These are phyloP conservation scores for Penicillium sp. DNA, from an alignment of 2,329 filamentous ascomycete genomes.

Conservation along the genomic window DNA sequence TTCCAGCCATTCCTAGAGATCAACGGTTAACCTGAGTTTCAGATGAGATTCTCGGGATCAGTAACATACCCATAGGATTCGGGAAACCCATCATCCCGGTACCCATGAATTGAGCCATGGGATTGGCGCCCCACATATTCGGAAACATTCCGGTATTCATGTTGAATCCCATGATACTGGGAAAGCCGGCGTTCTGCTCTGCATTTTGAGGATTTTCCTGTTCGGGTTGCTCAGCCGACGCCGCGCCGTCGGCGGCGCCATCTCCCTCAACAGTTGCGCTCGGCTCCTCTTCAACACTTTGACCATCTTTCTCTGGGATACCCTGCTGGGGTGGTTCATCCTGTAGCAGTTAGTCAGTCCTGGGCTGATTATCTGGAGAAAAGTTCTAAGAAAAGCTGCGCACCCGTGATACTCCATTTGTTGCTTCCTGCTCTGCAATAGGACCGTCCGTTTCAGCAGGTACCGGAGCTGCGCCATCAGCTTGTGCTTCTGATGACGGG, in stretches of 20 bases:
- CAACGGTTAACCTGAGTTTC: slow-evolving; percentile 28
- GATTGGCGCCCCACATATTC: slow-evolving; percentile 66
- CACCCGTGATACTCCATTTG: slow-evolving; percentile 27
- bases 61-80: slow-evolving; percentile 83
- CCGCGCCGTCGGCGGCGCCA: slow-evolving; percentile 23
- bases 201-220: slow-evolving; percentile 19
- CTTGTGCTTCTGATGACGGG: slow-evolving; percentile 21
- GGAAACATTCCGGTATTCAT: slow-evolving; percentile 57
- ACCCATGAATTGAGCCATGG: slow-evolving; percentile 70
- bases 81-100: slow-evolving; percentile 63
- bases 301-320: slow-evolving; percentile 15
- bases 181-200: slow-evolving; percentile 21
- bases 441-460: slow-evolving; percentile 11
- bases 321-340: slow-evolving; percentile 21
- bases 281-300: slow-evolving; percentile 18
- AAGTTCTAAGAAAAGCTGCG: neutral
- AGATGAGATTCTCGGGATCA: neutral
- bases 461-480: slow-evolving; percentile 16
- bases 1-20: slow-evolving; percentile 72
- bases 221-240: slow-evolving; percentile 21
- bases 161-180: slow-evolving; percentile 46
- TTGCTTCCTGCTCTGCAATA: slow-evolving; percentile 13
- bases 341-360: slow-evolving; percentile 14
- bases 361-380: neutral
- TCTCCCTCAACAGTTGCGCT: slow-evolving; percentile 24